Evolutionary conservation across 2,329 filamentous ascomycete genomes (phyloP).

Genomic region (Onygena corvina): DNA sequence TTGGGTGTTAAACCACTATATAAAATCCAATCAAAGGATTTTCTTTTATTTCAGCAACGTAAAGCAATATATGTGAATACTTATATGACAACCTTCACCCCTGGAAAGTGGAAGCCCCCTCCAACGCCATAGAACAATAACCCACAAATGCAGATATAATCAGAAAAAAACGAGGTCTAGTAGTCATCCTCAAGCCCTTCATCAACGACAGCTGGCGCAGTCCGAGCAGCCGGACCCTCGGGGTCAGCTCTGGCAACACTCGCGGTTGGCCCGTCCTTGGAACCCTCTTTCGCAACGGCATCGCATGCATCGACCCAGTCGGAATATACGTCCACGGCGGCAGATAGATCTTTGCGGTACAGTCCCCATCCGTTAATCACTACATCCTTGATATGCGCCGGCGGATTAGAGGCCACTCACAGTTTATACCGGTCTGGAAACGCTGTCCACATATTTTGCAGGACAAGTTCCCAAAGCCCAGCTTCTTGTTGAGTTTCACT

Average conservation of each 20-base stretch:
- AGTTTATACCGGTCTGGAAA: conserved; percentile 88
- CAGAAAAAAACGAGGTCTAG: conserved; percentile 15
- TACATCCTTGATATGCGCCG: neutral
- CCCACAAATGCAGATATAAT: conserved; percentile 5
- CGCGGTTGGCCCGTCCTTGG: conserved; percentile 14
- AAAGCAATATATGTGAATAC: conserved; percentile 1
- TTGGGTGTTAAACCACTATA: neutral
- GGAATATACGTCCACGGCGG: conserved; percentile 86
- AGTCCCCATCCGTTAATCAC: conserved; percentile 7
- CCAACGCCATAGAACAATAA: conserved; percentile 9
- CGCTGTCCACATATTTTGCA: conserved; percentile 91
- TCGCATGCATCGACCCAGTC: conserved; percentile 97
- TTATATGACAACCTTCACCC: neutral
- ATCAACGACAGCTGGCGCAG: conserved; percentile 15
- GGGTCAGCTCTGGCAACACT: conserved; percentile 2
- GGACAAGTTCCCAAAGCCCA: conserved; percentile 67
- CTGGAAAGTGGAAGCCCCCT: neutral
- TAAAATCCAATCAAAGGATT: neutral
- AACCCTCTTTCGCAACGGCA: conserved; percentile 51
- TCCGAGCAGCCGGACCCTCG: conserved; percentile 6
- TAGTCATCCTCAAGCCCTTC: conserved; percentile 38
- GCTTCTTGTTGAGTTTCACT: conserved; percentile 89
- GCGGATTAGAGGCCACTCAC: conserved; percentile 35
- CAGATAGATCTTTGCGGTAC: conserved; percentile 77
- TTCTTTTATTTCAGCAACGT: neutral